These are phyloP conservation scores for Lactifluus hygrophoroides DNA, from an alignment of 768 basidiomycete species.

Conservation along the genomic window DNA sequence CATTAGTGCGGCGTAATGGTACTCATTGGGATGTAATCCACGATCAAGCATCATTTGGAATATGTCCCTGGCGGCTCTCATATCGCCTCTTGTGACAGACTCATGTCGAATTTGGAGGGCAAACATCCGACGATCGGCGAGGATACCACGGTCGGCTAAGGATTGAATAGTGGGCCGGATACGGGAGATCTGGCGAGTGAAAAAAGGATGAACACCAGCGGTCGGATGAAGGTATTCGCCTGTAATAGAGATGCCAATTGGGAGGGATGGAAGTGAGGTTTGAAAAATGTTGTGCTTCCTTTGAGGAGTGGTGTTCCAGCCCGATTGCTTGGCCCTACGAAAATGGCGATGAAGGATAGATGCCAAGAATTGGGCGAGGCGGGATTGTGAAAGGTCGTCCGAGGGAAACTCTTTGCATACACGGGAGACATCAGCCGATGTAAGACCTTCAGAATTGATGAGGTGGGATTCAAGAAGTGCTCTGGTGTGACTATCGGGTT, in stretches of 20 bases:
- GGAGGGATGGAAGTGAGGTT: not conserved
- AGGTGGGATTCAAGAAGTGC: conserved; percentile 49
- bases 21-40: conserved; percentile 61
- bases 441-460: conserved; percentile 33
- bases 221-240: conserved; percentile 38
- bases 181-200: conserved; percentile 25
- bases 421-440: conserved; percentile 40
- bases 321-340: conserved; percentile 8
- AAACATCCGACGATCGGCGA: conserved; percentile 48
- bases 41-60: conserved; percentile 53
- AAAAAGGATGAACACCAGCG: conserved; percentile 35
- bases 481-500: conserved; percentile 46
- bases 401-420: conserved; percentile 35
- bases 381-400: conserved; percentile 44
- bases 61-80: conserved; percentile 41
- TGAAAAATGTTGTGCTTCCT: conserved; percentile 15
- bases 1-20: conserved; percentile 71
- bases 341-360: conserved; percentile 42
- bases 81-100: conserved; percentile 42
- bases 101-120: conserved; percentile 59
- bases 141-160: conserved; percentile 39
- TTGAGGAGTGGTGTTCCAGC: conserved; percentile 31
- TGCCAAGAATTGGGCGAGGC: conserved; percentile 49
- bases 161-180: conserved; percentile 39
- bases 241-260: not conserved